Conservation (phyloP, 2,329 filamentous ascomycete genomes). For the Verticillium nubilum region DNA sequence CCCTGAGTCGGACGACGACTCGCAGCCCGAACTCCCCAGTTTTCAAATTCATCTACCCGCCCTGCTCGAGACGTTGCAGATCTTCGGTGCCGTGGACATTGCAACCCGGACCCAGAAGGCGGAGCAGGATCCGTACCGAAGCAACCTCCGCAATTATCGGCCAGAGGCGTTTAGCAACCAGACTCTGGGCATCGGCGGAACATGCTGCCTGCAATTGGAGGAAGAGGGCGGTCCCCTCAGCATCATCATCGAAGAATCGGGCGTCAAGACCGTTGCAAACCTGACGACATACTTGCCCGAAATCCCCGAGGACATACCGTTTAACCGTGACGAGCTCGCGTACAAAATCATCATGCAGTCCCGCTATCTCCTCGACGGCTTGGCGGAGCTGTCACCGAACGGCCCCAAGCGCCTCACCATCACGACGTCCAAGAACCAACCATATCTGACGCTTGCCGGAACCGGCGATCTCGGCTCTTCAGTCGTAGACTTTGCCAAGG, state of each 20-base stretch:
- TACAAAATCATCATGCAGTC: conserved; percentile 96
- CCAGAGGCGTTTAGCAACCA: conserved; percentile 78
- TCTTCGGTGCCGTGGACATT: conserved; percentile 80
- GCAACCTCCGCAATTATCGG: conserved; percentile 56
- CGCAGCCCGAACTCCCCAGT: conserved; percentile 46
- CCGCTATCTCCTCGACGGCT: conserved; percentile 64
- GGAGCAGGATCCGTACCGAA: conserved; percentile 55
- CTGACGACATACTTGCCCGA: conserved; percentile 83
- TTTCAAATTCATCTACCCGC: conserved; percentile 87
- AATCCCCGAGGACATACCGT: conserved; percentile 74
- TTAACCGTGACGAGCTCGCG: conserved; percentile 70
- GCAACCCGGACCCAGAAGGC: conserved; percentile 51
- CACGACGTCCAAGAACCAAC: conserved; percentile 55
- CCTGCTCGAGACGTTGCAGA: conserved; percentile 89
- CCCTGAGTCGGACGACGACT: conserved; percentile 31
- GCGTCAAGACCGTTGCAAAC: conserved; percentile 84
- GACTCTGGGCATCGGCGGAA: conserved; percentile 74
- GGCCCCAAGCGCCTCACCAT: conserved; percentile 70
- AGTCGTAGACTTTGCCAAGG: conserved; percentile 61
- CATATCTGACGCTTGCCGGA: conserved; percentile 71
- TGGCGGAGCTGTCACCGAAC: conserved; percentile 64
- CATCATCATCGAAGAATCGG: conserved; percentile 79
- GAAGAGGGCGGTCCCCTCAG: conserved; percentile 72
- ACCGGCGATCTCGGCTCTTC: conserved; percentile 55
- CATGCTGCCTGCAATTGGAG: conserved; percentile 77